Evolutionary conservation across 257 asterid species (phyloP), one percentile per base, ranked within the genome.

Genomic region (Rehmannia glutinosa): DNA sequence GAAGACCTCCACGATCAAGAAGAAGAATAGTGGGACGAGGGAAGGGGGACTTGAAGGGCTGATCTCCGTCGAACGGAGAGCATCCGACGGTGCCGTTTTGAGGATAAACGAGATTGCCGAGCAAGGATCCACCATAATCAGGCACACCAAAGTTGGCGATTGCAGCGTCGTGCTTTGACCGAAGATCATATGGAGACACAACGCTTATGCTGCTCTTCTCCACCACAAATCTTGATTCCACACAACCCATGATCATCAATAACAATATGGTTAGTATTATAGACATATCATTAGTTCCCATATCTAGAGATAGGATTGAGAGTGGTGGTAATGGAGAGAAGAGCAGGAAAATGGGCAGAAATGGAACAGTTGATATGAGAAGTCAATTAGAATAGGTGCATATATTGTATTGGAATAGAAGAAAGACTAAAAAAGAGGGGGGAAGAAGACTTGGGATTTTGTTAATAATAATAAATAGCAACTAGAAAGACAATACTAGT

Each of bases 91-190:
- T 67, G 60, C 71, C 82, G 12, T 76, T 82, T 1, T 25, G 36
- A 30, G 96, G 96, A 73, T 89, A 91, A 38, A 81, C 56, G 35
- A 91, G 84, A 7, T 88, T 73, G 5, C 95, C 98, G n/a, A 76
- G 65, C 82, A 91, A 66, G 12, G 95, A 89, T 45, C 94, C 98
- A 30, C 98, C 98, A 32, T 91, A 91, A 41, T 91, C 89, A n/a
- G 98, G 98, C 24, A 91, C 96, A 5, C 98, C 98, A 51, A 91
- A 91, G 83, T 91, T 89, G 32, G 92, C 96, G 60, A 91, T 91
- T 1, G 96, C 89, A 24, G 94, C 98, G 54, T 91, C 96, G 74
- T 89, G 95, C 45, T 82, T 89, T 0, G 96, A 83, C 32, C 81
- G 80, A 20, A 76, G 42, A 30, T 73, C 73, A 42, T 62, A 68